Percentiles rank a stretch among this genome's conserved stretches.
Conservation (phyloP, 495 filamentous ascomycete species). For the Aspergillus avenaceus region DNA sequence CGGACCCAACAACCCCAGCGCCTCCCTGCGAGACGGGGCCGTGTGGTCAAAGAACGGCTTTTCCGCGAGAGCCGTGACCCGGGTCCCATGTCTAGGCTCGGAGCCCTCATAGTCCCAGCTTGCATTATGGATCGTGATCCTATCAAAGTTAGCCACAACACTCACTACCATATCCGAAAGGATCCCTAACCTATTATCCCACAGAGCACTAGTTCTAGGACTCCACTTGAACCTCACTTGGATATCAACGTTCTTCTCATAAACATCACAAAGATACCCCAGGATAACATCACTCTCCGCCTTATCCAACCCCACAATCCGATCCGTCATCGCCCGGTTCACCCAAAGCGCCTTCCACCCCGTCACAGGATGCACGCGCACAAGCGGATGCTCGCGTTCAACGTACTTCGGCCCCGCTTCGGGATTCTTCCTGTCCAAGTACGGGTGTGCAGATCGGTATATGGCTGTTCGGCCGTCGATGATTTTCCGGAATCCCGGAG, state of each 20-base stretch:
- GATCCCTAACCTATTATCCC: conserved; percentile 55
- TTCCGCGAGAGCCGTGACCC: conserved; percentile 65
- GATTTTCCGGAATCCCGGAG: conserved; percentile 63
- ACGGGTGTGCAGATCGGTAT: conserved; percentile 62
- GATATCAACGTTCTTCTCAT: conserved; percentile 63
- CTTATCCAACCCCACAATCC: conserved; percentile 62
- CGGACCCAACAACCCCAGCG: conserved; percentile 43
- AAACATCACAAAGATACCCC: conserved; percentile 61
- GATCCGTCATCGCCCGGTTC: conserved; percentile 60
- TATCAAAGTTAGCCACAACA: conserved; percentile 16
- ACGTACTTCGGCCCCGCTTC: conserved; percentile 58
- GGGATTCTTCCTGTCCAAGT: conserved; percentile 61
- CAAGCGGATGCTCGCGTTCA: conserved; percentile 63
- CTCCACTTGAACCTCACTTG: conserved; percentile 66
- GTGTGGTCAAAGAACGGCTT: conserved; percentile 58
- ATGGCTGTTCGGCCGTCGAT: conserved; percentile 66
- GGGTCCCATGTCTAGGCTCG: conserved; percentile 58
- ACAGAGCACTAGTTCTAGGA: conserved; percentile 55
- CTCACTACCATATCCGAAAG: background rate
- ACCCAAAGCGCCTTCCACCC: conserved; percentile 71
- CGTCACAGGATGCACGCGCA: conserved; percentile 67
- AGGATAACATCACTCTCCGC: conserved; percentile 65
- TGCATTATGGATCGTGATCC: conserved; percentile 65
- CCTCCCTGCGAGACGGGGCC: conserved; percentile 57
- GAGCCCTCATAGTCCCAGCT: conserved; percentile 64